Base-by-base conservation (phyloP, 495 filamentous ascomycete species). In the Annulohypoxylon bovei region DNA sequence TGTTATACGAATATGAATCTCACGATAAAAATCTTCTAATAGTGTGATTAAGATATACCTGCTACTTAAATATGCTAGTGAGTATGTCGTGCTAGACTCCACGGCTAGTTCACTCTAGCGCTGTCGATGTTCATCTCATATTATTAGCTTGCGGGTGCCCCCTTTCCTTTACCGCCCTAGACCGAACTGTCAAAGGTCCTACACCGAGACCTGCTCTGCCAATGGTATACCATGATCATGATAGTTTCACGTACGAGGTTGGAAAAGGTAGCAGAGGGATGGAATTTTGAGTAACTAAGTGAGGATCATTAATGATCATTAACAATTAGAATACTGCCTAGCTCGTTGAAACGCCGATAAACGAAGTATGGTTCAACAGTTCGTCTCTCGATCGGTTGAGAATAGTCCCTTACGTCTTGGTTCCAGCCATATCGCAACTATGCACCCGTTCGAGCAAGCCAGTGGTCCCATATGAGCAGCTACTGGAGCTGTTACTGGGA, bases 41-140 rank as follows among this genome's bases (percentile, higher is more conserved):
- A 50, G 46, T 12, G 23, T 50, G 12, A 28, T 50, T 50, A 50
- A 23, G 46, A 56, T 32, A 32, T 56, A 39, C 33, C 39, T 42
- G 4, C 32, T 28, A 32, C 27, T 1, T 53, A 32, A 32, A 32
- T 22, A 47, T 25, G n/a, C 46, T 25, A 56, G 22, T 7, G 20
- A 37, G 6, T 6, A 23, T 35, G 18, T 54, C 28, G 30, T 20
- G n/a, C 30, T 35, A 8, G 28, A 20, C 50, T 50, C 46, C 46
- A 27, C 23, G 46, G 2, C 46, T 50, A 50, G 18, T 54, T 18
- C 14, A 30, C n/a, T n/a, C 28, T 54, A 54, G 50, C 50, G 50
- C 14, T 28, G 30, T 54, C 28, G 30, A 30, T 27, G 32, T 56
- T 30, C 32, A 39, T 56, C 53, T 39, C 20, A 56, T n/a, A 56